Base-by-base conservation (phyloP, 192 early-diverging fungal species). In the Coemansia sp. region DNA sequence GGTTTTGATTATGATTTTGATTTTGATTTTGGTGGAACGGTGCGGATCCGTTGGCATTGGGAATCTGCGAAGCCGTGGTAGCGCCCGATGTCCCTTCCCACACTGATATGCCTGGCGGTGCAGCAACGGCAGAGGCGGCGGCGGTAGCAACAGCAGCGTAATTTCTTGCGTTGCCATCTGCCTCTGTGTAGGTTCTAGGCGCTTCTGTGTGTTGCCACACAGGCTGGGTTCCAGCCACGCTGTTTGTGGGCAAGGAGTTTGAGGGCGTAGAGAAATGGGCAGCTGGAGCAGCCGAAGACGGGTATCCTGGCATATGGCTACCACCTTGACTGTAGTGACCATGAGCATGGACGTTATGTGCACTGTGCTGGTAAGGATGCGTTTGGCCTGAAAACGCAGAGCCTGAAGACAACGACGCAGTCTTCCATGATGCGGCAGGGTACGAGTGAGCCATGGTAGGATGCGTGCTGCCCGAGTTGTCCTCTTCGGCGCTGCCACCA, bases 131-230 rank as follows among this genome's bases (percentile, higher is more conserved):
- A 53, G 17, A 5, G 20, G 20, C 5, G 20, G 52, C 52, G n/a
- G 22, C 32, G 9, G 0, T 34, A 53, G 17, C 20, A n/a, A 2
- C 5, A n/a, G 52, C 52, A 22, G 22, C 32, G 9, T 32, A 5
- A 28, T 55, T 28, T 15, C 32, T 64, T 36, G 12, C 43, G 57
- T 35, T 32, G 11, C 1, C n/a, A 37, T 14, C 15, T 15, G 57
- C 3, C 20, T 37, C 4, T 17, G 66, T 64, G 39, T 73, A 72
- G n/a, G 64, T 41, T 37, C 38, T 62, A 14, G 79, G 79, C 22
- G 79, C 41, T 54, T 75, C 74, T 64, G 59, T 70, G 64, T 76
- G 79, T 60, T 81, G 79, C 79, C 79, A 81, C 15, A 76, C 68
- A 2, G 79, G 74, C n/a, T 70, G 74, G 6, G 22, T 22, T 18